Conservation (phyloP, 345 rosid genomes). For the Arabidopsis arenosa region DNA sequence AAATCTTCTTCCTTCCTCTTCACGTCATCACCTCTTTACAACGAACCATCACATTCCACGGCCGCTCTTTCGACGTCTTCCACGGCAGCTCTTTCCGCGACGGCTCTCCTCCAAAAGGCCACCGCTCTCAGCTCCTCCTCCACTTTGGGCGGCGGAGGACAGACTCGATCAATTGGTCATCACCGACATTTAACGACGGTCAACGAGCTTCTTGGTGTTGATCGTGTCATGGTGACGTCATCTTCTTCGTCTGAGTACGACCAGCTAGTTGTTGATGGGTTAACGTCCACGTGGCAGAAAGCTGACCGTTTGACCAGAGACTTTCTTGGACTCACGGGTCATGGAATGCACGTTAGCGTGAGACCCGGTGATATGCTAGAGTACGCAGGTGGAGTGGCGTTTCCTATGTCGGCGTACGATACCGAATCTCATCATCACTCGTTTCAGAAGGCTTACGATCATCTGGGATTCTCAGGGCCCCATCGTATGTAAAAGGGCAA, state of each 20-base stretch:
- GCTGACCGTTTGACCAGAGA: slow-evolving; percentile 74
- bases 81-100: slow-evolving; percentile 67
- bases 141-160: slow-evolving; percentile 37
- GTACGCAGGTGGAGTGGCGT: slow-evolving; percentile 56
- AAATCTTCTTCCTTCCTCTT: slow-evolving; percentile 38
- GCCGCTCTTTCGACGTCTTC: slow-evolving; percentile 42
- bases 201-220: slow-evolving; percentile 41
- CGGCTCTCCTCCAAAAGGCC: slow-evolving; percentile 94
- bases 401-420: slow-evolving; percentile 56
- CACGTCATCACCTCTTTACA: slow-evolving; percentile 46
- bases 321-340: slow-evolving; percentile 71
- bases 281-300: slow-evolving; percentile 65
- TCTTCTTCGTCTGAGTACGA: slow-evolving; percentile 45
- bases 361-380: slow-evolving; percentile 53
- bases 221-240: slow-evolving; percentile 35
- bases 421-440: slow-evolving; percentile 44
- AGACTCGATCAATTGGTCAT: slow-evolving; percentile 48
- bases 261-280: slow-evolving; percentile 45
- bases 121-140: slow-evolving; percentile 58
- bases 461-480: slow-evolving; percentile 57
- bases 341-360: slow-evolving; percentile 52
- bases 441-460: slow-evolving; percentile 55
- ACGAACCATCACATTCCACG: slow-evolving; percentile 41
- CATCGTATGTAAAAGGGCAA: slow-evolving; percentile 30
- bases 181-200: slow-evolving; percentile 33